Evolutionary conservation across 805 yeast species (phyloP).

Genomic region (Spathaspora arborariae): DNA sequence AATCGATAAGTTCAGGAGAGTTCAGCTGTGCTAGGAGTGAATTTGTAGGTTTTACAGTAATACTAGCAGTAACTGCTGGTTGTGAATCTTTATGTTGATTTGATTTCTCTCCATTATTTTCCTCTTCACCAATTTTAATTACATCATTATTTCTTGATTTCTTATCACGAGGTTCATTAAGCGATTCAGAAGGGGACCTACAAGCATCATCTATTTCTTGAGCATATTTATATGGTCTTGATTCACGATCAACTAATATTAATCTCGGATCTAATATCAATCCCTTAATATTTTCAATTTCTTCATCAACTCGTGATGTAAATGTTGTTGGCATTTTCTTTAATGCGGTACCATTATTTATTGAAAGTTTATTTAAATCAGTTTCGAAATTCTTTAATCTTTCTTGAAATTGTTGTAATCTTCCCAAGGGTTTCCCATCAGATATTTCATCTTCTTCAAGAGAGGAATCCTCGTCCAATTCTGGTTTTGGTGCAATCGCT

Average conservation of each 20-base stretch:
- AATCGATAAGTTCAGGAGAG: neutral
- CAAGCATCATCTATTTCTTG: neutral
- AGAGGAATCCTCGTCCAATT: neutral
- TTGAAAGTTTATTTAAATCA: slow-evolving; percentile 9
- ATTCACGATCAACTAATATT: neutral
- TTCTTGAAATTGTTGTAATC: slow-evolving; percentile 15
- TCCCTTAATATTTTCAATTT: neutral
- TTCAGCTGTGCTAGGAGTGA: neutral
- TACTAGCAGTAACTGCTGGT: neutral
- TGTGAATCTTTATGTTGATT: neutral
- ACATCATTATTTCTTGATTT: neutral
- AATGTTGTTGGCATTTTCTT: slow-evolving; percentile 1
- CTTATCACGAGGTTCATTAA: neutral
- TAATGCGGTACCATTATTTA: neutral
- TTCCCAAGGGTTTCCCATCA: slow-evolving; percentile 8
- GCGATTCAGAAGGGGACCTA: neutral
- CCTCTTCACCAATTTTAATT: neutral
- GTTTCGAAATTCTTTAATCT: slow-evolving; percentile 21
- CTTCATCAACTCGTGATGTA: slow-evolving; percentile 3
- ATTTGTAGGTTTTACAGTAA: neutral
- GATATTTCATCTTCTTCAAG: neutral
- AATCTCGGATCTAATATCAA: slow-evolving; percentile 5
- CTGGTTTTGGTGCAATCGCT: neutral
- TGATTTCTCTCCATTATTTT: neutral
- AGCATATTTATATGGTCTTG: neutral